phyloP scores from a whole-genome alignment of 805 yeast species.

The Candida adriatica region DNA sequence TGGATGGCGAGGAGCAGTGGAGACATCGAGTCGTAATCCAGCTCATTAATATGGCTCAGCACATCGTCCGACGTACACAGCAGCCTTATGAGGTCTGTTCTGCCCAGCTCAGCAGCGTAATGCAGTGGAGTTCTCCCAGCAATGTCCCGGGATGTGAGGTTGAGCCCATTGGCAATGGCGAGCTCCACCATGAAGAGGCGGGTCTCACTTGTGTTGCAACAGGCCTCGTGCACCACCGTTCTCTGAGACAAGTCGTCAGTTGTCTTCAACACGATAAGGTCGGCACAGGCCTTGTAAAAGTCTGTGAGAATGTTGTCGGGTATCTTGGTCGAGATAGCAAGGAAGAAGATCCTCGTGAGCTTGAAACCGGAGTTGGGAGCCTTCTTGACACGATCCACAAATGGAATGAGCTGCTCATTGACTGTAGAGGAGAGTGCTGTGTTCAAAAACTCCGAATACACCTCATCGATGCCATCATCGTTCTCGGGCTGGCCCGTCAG shows the following conservation, averaged over 20 bases:
- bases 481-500: conserved; percentile 15
- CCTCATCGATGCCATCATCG: conserved; percentile 54
- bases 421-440: conserved; percentile 34
- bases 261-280: conserved; percentile 51
- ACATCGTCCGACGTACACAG: conserved; percentile 26
- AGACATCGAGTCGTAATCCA: conserved; percentile 73
- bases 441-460: conserved; percentile 63
- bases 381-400: conserved; percentile 35
- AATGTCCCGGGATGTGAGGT: conserved; percentile 42
- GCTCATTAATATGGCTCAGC: conserved; percentile 28
- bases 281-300: conserved; percentile 34
- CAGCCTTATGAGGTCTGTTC: conserved; percentile 35
- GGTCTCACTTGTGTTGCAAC: conserved; percentile 17
- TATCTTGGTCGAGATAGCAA: conserved; percentile 59
- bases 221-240: conserved; percentile 68
- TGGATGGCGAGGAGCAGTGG: conserved; percentile 78
- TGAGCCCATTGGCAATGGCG: conserved; percentile 19
- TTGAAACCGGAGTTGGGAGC: conserved; percentile 35
- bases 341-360: conserved; percentile 64
- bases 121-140: conserved; percentile 82
- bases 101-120: conserved; percentile 66
- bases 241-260: conserved; percentile 70
- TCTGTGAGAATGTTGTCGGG: conserved; percentile 44
- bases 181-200: conserved; percentile 20
- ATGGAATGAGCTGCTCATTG: conserved; percentile 34